Evolutionary conservation across 176 grass and related monocot genomes (phyloP).

Genomic region (Oryza longistaminata): DNA sequence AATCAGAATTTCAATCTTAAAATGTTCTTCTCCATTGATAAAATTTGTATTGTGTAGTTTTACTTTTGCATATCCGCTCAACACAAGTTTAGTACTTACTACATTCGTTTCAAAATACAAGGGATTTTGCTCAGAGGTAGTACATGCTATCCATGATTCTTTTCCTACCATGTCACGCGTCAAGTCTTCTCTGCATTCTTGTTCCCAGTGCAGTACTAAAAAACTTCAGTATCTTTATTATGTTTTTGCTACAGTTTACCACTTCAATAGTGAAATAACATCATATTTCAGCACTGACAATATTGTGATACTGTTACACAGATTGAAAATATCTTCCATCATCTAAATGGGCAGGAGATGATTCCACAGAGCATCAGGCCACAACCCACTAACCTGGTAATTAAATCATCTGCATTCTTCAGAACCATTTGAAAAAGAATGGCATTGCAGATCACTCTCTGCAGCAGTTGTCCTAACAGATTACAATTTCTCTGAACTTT

Average conservation of each 20-base stretch:
- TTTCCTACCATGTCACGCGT: not conserved
- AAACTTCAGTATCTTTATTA: not conserved
- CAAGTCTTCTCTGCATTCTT: not conserved
- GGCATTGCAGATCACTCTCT: not conserved
- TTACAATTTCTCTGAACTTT: not conserved
- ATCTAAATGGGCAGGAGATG: slow-evolving; percentile 36
- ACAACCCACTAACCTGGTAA: slow-evolving; percentile 28
- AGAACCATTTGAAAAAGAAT: not conserved
- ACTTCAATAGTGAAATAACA: not conserved
- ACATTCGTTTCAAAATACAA: too few relatives aligned
- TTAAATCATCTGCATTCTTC: not conserved
- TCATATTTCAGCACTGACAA: not conserved
- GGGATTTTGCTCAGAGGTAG: too few relatives aligned
- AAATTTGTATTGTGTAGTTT: not conserved
- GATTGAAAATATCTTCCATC: slow-evolving; percentile 47
- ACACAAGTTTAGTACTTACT: not conserved
- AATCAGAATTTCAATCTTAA: not conserved
- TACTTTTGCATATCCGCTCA: not conserved
- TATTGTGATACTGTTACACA: not conserved
- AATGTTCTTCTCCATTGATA: not conserved
- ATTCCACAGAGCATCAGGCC: slow-evolving; percentile 1
- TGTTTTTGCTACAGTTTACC: not conserved
- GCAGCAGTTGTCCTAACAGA: not conserved
- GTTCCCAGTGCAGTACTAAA: not conserved
- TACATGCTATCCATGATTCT: not conserved